These are phyloP conservation scores for Wickerhamiella qilinensis DNA, from an alignment of 805 yeast genomes.

Conservation along the genomic window DNA sequence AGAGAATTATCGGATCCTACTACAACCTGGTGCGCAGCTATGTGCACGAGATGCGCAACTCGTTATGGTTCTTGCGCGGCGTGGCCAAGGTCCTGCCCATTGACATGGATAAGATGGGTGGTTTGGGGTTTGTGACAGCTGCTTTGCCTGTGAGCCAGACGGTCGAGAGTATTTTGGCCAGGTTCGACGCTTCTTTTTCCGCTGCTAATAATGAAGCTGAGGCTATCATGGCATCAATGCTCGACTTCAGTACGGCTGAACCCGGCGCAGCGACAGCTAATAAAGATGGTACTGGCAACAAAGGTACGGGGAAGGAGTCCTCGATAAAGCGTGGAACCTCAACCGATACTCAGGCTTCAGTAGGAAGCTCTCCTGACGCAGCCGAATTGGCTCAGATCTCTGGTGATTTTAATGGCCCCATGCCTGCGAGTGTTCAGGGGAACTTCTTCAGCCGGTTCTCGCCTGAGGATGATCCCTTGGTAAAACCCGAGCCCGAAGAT, in stretches of 20 bases:
- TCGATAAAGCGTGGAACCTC: too few relatives aligned
- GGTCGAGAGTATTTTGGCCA: slow-evolving; percentile 14
- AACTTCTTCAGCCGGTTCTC: too few relatives aligned
- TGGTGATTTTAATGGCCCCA: too few relatives aligned
- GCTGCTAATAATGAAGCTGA: slow-evolving; percentile 12
- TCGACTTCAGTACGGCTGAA: neutral
- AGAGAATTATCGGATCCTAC: slow-evolving; percentile 81
- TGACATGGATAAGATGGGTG: slow-evolving; percentile 70
- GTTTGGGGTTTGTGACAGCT: slow-evolving; percentile 31
- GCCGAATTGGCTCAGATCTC: too few relatives aligned
- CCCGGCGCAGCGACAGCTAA: too few relatives aligned
- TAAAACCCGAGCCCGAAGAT: too few relatives aligned
- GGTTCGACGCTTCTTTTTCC: slow-evolving; percentile 16
- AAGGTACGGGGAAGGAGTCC: too few relatives aligned
- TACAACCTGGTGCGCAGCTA: slow-evolving; percentile 67
- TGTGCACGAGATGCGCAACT: slow-evolving; percentile 74
- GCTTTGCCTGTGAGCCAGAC: slow-evolving; percentile 20
- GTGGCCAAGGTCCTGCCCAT: slow-evolving; percentile 77
- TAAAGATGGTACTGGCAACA: too few relatives aligned
- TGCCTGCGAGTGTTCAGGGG: too few relatives aligned
- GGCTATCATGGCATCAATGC: slow-evolving; percentile 5
- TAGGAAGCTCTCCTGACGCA: too few relatives aligned
- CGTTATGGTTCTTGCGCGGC: slow-evolving; percentile 89
- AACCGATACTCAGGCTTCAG: too few relatives aligned
- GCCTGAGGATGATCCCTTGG: too few relatives aligned